phyloP scores from a whole-genome alignment of 192 early-diverging fungal genomes.

The Backusella psychrophila region DNA sequence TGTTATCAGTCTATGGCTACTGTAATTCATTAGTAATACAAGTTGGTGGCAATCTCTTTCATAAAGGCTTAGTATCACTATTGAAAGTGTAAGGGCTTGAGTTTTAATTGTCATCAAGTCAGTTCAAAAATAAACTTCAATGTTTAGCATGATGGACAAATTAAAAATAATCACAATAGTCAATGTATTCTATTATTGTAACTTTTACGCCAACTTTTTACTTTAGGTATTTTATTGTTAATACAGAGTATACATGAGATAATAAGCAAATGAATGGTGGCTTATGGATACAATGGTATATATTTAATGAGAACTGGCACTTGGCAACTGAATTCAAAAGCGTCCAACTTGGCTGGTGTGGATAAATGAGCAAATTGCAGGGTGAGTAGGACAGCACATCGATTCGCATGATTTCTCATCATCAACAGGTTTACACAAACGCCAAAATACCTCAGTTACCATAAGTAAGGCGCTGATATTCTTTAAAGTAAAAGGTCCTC shows the following conservation, averaged over 20 bases:
- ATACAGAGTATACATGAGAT: too few relatives aligned
- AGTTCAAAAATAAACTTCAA: neutral
- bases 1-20: too few relatives aligned
- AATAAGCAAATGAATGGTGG: too few relatives aligned
- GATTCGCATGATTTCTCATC: neutral
- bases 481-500: constrained; percentile 6
- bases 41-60: neutral
- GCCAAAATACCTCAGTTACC: constrained; percentile 13
- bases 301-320: neutral
- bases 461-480: constrained; percentile 4
- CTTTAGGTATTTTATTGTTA: too few relatives aligned
- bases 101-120: neutral
- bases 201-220: too few relatives aligned
- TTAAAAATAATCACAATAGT: too few relatives aligned
- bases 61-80: neutral
- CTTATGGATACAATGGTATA: too few relatives aligned
- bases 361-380: constrained; percentile 12
- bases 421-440: neutral
- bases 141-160: neutral
- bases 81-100: neutral
- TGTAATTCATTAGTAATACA: neutral
- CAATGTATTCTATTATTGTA: too few relatives aligned
- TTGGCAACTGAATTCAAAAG: neutral
- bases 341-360: neutral
- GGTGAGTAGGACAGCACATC: neutral